These are phyloP conservation scores for Plicaturopsis crispa DNA, from an alignment of 768 basidiomycete genomes.

Conservation along the genomic window DNA sequence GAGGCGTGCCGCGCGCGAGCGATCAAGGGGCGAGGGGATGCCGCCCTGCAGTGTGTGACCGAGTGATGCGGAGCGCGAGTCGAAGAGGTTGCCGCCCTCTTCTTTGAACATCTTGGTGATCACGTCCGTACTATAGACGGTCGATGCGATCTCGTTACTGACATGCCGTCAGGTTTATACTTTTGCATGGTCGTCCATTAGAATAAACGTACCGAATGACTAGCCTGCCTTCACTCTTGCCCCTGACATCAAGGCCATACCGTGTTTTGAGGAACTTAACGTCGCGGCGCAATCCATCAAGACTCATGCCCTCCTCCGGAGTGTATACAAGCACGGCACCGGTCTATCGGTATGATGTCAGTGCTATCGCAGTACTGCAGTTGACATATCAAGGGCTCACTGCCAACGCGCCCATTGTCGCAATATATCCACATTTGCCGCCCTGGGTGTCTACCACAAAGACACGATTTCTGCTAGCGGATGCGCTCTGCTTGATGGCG, in stretches of 20 bases:
- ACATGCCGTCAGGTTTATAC: conserved; percentile 2
- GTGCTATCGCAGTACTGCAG: too few species aligned
- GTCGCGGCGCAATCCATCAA: conserved; percentile 76
- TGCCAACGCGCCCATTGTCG: conserved; percentile 91
- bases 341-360: conserved; percentile 59
- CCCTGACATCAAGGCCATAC: conserved; percentile 80
- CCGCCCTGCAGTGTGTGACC: conserved; percentile 98
- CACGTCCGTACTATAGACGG: conserved; percentile 85
- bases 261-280: conserved; percentile 84
- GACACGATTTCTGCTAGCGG: conserved; percentile 90
- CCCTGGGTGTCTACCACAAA: conserved; percentile 99
- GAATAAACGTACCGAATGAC: conserved; percentile 63
- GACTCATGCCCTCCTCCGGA: conserved; percentile 82
- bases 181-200: not conserved
- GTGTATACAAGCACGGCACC: conserved; percentile 94
- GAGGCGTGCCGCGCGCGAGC: conserved; percentile 83
- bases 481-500: conserved; percentile 97
- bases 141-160: conserved; percentile 83
- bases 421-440: conserved; percentile 93
- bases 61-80: conserved; percentile 90
- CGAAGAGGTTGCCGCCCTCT: conserved; percentile 88
- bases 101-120: conserved; percentile 93
- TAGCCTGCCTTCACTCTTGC: conserved; percentile 87
- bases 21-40: conserved; percentile 91
- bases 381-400: conserved; percentile 58